These are phyloP conservation scores for Penicillium crystallinum DNA, from an alignment of 495 filamentous ascomycete genomes.

Conservation along the genomic window DNA sequence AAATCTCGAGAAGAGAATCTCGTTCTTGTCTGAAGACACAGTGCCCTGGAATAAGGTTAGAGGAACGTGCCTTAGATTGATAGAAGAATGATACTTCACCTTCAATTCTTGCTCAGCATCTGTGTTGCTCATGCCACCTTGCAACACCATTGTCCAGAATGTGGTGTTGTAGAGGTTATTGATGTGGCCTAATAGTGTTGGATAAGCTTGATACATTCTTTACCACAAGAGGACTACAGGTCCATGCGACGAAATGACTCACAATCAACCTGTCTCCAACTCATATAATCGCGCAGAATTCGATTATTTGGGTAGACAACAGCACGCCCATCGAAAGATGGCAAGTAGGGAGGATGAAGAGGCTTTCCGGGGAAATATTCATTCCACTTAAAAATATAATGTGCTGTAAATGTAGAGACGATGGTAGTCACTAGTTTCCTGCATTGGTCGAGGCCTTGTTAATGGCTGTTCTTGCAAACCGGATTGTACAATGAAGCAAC, in stretches of 20 bases:
- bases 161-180: conserved; percentile 98
- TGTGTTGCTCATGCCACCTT: conserved; percentile 65
- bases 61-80: background rate
- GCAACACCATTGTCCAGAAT: conserved; percentile 82
- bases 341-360: conserved; percentile 64
- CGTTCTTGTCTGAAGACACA: conserved; percentile 81
- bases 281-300: conserved; percentile 89
- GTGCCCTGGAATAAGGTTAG: conserved; percentile 57
- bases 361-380: conserved; percentile 63
- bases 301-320: conserved; percentile 75
- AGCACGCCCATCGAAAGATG: conserved; percentile 87
- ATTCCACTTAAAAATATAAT: conserved; percentile 80
- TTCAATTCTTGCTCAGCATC: conserved; percentile 76
- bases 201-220: background rate
- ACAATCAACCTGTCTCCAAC: conserved; percentile 97
- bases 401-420: conserved; percentile 87
- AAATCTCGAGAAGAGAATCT: conserved; percentile 87
- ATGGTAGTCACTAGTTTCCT: conserved; percentile 89
- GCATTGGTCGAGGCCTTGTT: background rate
- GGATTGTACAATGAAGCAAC: background rate
- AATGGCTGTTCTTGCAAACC: background rate
- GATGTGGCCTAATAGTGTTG: conserved; percentile 64
- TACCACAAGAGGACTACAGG: background rate
- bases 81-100: conserved; percentile 30
- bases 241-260: conserved; percentile 21